Conservation (phyloP, 2,329 filamentous ascomycete genomes). For the Botrytis cinerea region DNA sequence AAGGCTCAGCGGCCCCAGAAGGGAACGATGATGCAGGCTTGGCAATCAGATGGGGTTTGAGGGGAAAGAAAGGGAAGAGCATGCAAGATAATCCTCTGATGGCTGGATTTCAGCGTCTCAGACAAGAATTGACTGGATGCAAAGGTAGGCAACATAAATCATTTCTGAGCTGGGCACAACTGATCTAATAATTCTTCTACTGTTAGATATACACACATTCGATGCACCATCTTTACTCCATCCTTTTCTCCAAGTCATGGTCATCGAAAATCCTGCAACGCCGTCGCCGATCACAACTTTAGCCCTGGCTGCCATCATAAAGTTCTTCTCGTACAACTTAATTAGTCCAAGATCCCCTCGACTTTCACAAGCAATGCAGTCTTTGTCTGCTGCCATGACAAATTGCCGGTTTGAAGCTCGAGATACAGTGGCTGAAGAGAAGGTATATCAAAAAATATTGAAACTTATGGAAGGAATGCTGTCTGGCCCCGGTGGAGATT, state of each 20-base stretch:
- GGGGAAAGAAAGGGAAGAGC: conserved; percentile 94
- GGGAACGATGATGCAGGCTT: conserved; percentile 57
- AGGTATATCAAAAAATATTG: conserved; percentile 89
- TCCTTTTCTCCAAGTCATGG: conserved; percentile 95
- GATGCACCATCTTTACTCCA: conserved; percentile 87
- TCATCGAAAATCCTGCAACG: conserved; percentile 94
- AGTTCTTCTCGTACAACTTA: conserved; percentile 95
- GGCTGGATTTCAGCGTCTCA: conserved; percentile 86
- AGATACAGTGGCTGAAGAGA: conserved; percentile 91
- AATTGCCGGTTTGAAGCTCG: conserved; percentile 98
- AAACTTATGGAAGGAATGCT: conserved; percentile 99
- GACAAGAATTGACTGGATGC: conserved; percentile 82
- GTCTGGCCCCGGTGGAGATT: conserved; percentile 85
- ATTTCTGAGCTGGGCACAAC: conserved; percentile 7
- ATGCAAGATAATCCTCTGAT: conserved; percentile 98
- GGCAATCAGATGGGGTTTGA: conserved; percentile 85
- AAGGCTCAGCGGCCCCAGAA: conserved; percentile 43
- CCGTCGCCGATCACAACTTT: conserved; percentile 95
- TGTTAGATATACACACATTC: conserved; percentile 77
- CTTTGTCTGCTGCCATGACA: conserved; percentile 90
- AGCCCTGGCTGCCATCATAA: conserved; percentile 88
- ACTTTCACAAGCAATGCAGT: conserved; percentile 89
- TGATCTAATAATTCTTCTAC: conserved; percentile 36
- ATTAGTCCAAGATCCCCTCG: conserved; percentile 82
- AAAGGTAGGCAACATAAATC: conserved; percentile 58